These are phyloP conservation scores for Berberis thunbergii DNA, from an alignment of 164 flowering plant genomes.

Conservation along the genomic window DNA sequence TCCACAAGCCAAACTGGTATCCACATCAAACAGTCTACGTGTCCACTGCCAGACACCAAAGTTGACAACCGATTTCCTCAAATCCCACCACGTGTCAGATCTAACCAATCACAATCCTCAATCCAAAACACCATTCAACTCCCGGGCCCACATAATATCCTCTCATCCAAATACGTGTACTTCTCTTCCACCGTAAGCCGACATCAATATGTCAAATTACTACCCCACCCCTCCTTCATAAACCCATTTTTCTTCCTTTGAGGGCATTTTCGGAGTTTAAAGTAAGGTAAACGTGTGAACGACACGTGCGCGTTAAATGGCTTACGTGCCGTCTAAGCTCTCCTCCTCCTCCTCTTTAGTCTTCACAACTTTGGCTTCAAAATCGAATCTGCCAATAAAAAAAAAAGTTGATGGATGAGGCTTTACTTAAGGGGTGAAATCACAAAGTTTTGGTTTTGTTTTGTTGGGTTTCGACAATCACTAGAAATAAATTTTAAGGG, in stretches of 20 bases:
- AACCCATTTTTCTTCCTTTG: background rate
- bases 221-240: no score
- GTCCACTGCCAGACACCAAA: background rate
- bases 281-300: background rate
- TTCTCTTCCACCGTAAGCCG: no score
- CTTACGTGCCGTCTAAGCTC: conserved; percentile 11
- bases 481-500: background rate
- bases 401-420: no score
- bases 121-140: background rate
- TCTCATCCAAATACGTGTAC: background rate
- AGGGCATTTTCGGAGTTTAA: background rate
- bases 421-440: background rate
- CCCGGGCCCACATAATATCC: background rate
- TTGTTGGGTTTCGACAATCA: conserved; percentile 7
- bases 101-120: background rate
- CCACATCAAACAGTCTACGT: background rate
- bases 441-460: background rate
- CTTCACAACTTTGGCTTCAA: background rate
- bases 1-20: background rate
- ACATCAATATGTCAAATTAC: no score
- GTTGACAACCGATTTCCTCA: background rate
- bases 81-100: background rate
- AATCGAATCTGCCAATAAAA: no score
- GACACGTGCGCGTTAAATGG: conserved; percentile 1
- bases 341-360: background rate